phyloP scores from a whole-genome alignment of 345 rosid species.

The Excoecaria cochinchinensis region DNA sequence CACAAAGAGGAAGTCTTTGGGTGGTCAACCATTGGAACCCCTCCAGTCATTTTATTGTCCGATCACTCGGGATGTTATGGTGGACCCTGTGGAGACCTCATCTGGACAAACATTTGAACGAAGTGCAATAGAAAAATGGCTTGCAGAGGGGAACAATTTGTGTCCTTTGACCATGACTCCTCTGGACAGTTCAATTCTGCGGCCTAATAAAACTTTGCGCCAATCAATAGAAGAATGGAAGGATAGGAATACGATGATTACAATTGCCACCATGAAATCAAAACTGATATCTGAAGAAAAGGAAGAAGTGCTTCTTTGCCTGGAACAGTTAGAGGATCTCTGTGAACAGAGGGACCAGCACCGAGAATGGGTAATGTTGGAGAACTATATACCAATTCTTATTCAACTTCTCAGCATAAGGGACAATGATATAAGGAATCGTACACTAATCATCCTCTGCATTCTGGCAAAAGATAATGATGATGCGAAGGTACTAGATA shows the following conservation, averaged over 20 bases:
- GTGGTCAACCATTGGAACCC: slow-evolving; percentile 62
- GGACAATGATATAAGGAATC: slow-evolving; percentile 42
- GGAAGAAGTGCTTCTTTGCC: slow-evolving; percentile 48
- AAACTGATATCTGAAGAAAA: slow-evolving; percentile 45
- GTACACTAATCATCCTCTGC: slow-evolving; percentile 43
- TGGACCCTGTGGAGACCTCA: slow-evolving; percentile 73
- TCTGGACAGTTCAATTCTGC: slow-evolving; percentile 50
- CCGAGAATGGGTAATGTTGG: slow-evolving; percentile 64
- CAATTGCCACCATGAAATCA: slow-evolving; percentile 52
- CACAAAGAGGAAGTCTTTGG: slow-evolving; percentile 54
- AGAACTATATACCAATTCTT: slow-evolving; percentile 54
- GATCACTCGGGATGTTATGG: slow-evolving; percentile 64
- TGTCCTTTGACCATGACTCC: slow-evolving; percentile 62
- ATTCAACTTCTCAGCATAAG: slow-evolving; percentile 45
- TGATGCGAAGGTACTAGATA: slow-evolving; percentile 58
- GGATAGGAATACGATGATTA: slow-evolving; percentile 68
- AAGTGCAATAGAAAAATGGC: slow-evolving; percentile 64
- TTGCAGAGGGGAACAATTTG: slow-evolving; percentile 51
- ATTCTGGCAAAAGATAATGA: slow-evolving; percentile 48
- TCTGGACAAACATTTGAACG: slow-evolving; percentile 78
- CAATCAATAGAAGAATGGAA: slow-evolving; percentile 80
- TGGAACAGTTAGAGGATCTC: slow-evolving; percentile 51
- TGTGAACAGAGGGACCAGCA: slow-evolving; percentile 56
- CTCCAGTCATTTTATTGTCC: slow-evolving; percentile 70
- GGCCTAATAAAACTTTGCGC: slow-evolving; percentile 66